Conservation (phyloP, 2,329 filamentous ascomycete species). For the Mycosphaerelloides madeirae region DNA sequence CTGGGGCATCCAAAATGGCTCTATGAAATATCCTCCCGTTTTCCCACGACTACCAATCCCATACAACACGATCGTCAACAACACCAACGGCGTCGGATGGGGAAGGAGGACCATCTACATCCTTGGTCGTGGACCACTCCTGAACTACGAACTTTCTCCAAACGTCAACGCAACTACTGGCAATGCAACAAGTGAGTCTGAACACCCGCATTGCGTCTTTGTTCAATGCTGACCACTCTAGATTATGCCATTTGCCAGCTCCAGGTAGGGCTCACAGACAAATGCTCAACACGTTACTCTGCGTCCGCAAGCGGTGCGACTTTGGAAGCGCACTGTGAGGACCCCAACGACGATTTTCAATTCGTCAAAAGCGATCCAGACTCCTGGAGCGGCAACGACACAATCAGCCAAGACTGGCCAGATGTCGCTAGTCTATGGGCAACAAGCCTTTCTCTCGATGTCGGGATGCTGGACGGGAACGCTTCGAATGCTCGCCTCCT, state of each 20-base stretch:
- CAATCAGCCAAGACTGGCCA: conserved; percentile 39
- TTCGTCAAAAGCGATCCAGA: conserved; percentile 52
- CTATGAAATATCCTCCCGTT: conserved; percentile 33
- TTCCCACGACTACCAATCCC: conserved; percentile 50
- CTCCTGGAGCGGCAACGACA: conserved; percentile 50
- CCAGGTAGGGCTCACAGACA: conserved; percentile 57
- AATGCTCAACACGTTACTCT: conserved; percentile 59
- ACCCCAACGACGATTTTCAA: conserved; percentile 48
- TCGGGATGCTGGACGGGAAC: conserved; percentile 40
- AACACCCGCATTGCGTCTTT: too few species aligned
- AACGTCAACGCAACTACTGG: neutral
- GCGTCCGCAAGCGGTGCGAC: conserved; percentile 50
- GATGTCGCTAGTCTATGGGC: conserved; percentile 43
- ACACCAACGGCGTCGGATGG: conserved; percentile 31
- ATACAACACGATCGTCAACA: conserved; percentile 64
- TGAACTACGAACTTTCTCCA: conserved; percentile 2
- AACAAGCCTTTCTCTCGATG: conserved; percentile 40
- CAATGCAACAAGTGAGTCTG: too few species aligned
- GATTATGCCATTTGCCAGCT: conserved; percentile 66
- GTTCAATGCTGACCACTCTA: neutral
- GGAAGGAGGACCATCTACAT: conserved; percentile 60
- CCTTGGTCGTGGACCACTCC: conserved; percentile 48
- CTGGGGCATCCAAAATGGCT: conserved; percentile 54
- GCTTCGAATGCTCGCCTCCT: conserved; percentile 43
- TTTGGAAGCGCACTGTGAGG: conserved; percentile 60